These are phyloP conservation scores for Hirschioporus abietinus DNA, from an alignment of 768 basidiomycete genomes.

Conservation along the genomic window DNA sequence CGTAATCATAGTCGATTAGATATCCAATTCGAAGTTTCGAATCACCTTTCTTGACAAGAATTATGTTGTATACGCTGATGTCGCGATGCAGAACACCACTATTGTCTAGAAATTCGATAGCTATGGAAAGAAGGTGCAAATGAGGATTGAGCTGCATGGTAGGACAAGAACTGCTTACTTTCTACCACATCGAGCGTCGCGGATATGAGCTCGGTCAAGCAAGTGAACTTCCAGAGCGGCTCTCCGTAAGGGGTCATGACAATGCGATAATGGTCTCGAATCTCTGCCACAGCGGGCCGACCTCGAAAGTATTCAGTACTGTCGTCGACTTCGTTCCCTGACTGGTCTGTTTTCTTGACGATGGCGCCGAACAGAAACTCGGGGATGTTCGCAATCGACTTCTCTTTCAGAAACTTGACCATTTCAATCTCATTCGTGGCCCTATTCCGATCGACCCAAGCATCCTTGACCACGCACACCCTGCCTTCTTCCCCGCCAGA, in stretches of 20 bases:
- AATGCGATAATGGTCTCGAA: background rate
- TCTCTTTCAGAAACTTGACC: background rate
- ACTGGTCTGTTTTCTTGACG: background rate
- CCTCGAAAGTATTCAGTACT: background rate
- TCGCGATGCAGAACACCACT: background rate
- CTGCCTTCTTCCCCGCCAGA: background rate
- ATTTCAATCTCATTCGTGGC: background rate
- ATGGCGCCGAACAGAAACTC: background rate
- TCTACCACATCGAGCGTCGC: background rate
- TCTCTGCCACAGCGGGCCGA: background rate
- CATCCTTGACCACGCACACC: conserved; percentile 1
- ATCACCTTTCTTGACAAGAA: background rate
- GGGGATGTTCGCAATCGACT: background rate
- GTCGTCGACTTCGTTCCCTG: background rate
- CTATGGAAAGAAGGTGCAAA: background rate
- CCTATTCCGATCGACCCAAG: background rate
- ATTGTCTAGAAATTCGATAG: background rate
- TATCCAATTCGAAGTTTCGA: background rate
- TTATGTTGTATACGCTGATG: background rate
- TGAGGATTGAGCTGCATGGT: no score
- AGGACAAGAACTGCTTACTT: background rate
- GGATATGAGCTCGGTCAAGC: background rate
- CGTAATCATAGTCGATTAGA: background rate
- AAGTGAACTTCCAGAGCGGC: background rate
- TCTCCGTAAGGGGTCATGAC: background rate